Evolutionary conservation across 73 alveolate genomes (phyloP).

Genomic region (Stentor roeselii): DNA sequence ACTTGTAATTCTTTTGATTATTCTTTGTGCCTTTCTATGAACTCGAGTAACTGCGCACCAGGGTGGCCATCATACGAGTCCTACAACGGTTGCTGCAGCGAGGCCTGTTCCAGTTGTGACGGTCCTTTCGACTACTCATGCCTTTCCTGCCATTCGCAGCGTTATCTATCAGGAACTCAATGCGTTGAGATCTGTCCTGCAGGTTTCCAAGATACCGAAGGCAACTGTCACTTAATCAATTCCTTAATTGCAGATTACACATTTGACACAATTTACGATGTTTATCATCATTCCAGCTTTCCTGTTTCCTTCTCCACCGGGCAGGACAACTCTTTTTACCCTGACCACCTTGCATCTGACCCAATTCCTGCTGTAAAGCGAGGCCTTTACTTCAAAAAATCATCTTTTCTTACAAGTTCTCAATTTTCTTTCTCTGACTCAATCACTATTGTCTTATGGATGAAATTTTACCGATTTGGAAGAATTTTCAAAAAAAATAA

Average conservation of each 20-base stretch:
- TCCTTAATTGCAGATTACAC: not conserved
- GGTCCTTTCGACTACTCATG: not conserved
- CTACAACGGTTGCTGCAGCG: not conserved
- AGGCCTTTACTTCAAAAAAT: not conserved
- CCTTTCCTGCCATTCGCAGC: not conserved
- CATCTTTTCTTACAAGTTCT: not conserved
- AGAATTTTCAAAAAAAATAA: no score
- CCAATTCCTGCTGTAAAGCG: slow-evolving; percentile 2
- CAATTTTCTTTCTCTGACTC: not conserved
- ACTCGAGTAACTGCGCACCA: not conserved
- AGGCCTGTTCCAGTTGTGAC: not conserved
- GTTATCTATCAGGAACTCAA: not conserved
- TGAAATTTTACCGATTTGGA: not conserved
- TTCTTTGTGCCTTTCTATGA: not conserved
- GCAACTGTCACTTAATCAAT: not conserved
- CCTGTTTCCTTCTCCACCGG: not conserved
- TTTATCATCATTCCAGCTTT: not conserved
- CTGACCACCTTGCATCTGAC: slow-evolving; percentile 2
- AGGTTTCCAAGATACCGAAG: not conserved
- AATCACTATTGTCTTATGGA: not conserved
- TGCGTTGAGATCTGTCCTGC: not conserved
- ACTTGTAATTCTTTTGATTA: not conserved
- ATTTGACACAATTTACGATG: not conserved
- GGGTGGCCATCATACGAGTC: not conserved
- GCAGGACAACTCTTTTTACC: not conserved